Evolutionary conservation across 2,329 filamentous ascomycete species (phyloP).

Genomic region (Mycosphaerella sp.): DNA sequence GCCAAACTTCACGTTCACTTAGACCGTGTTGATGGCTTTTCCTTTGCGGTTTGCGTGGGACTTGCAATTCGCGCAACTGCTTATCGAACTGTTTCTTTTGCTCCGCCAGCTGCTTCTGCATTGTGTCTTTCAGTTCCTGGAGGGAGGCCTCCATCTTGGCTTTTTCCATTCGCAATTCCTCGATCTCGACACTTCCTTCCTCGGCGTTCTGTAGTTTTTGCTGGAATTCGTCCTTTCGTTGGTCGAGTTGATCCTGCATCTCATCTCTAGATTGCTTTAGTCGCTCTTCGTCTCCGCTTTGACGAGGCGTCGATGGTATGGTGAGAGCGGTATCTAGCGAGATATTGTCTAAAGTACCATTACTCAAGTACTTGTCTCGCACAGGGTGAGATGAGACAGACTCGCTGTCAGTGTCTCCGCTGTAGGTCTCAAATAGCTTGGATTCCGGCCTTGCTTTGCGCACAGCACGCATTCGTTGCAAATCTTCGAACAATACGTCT

Average conservation of each 20-base stretch:
- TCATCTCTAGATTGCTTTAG: conserved; percentile 71
- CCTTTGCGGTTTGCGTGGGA: conserved; percentile 23
- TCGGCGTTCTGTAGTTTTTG: conserved; percentile 70
- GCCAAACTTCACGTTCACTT: conserved; percentile 63
- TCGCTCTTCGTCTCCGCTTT: conserved; percentile 72
- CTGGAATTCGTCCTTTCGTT: conserved; percentile 76
- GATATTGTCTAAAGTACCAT: conserved; percentile 85
- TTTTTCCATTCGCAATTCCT: conserved; percentile 79
- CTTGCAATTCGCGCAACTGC: conserved; percentile 68
- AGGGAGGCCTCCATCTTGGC: conserved; percentile 77
- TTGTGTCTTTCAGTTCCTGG: conserved; percentile 72
- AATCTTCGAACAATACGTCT: conserved; percentile 86
- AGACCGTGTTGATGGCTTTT: conserved; percentile 39
- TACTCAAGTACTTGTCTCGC: conserved; percentile 92
- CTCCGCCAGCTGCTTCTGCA: conserved; percentile 75
- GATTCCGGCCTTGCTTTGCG: conserved; percentile 61
- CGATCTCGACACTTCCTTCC: conserved; percentile 68
- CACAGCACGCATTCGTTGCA: conserved; percentile 80
- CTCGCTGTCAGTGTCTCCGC: conserved; percentile 68
- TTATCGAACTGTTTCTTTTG: conserved; percentile 82
- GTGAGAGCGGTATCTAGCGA: conserved; percentile 91
- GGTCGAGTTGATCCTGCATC: conserved; percentile 76
- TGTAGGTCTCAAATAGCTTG: conserved; percentile 46
- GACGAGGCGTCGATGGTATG: conserved; percentile 84
- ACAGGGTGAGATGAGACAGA: conserved; percentile 70